Conservation (phyloP, 805 yeast genomes). For the Kazachstania africana region DNA sequence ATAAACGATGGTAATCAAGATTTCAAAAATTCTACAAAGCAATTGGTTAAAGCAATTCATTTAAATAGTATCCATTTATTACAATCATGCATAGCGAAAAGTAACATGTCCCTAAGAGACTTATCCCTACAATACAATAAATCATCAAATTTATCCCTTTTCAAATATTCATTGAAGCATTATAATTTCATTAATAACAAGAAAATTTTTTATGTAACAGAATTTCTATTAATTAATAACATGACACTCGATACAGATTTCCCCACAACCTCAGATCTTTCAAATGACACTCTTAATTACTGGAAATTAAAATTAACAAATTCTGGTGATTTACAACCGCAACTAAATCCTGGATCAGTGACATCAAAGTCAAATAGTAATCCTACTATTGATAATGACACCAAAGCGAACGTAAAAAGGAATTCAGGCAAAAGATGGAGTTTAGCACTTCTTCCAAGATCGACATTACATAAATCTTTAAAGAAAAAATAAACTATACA, state of each 20-base stretch:
- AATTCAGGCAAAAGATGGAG: too few species aligned
- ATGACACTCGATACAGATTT: slow-evolving; percentile 34
- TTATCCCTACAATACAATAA: slow-evolving; percentile 6
- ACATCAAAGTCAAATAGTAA: not conserved
- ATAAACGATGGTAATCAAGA: slow-evolving; percentile 14
- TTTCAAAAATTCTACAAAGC: slow-evolving; percentile 20
- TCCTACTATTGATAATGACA: too few species aligned
- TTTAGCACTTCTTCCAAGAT: too few species aligned
- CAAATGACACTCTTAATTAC: slow-evolving; percentile 38
- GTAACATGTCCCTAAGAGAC: slow-evolving; percentile 6
- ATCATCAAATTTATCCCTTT: slow-evolving; percentile 11
- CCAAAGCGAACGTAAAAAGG: too few species aligned
- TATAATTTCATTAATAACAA: slow-evolving; percentile 18
- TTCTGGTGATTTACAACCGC: too few species aligned
- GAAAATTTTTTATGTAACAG: slow-evolving; percentile 40
- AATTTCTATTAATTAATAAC: slow-evolving; percentile 47
- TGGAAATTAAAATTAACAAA: slow-evolving; percentile 38
- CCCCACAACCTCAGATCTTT: slow-evolving; percentile 18
- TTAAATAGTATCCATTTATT: slow-evolving; percentile 29
- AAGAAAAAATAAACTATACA: too few species aligned
- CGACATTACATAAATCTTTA: too few species aligned
- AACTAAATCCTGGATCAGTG: slow-evolving; percentile 10
- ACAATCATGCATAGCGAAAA: slow-evolving; percentile 16
- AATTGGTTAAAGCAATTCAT: slow-evolving; percentile 42
- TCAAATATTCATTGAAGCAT: slow-evolving; percentile 46